Percentiles rank a stretch among this genome's conserved stretches.
Conservation (phyloP, 306 rosid species). For the Carpinus fangiana region DNA sequence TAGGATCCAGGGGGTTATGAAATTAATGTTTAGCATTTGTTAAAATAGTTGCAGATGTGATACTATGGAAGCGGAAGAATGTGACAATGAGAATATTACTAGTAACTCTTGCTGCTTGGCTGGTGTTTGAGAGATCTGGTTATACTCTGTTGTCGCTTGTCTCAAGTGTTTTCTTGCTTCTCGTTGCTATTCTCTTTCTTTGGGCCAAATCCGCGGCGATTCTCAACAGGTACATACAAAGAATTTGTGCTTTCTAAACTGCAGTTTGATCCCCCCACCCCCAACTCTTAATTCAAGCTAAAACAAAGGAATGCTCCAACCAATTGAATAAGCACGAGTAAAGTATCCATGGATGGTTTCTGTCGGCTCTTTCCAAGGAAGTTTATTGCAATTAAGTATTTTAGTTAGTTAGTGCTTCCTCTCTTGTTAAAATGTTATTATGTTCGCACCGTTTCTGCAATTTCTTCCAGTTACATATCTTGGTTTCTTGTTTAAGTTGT, state of each 20-base stretch:
- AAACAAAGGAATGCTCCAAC: no score
- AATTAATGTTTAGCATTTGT: constrained; percentile 27
- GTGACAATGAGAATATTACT: constrained; percentile 58
- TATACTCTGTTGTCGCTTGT: constrained; percentile 84
- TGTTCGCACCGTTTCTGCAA: not conserved
- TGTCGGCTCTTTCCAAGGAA: not conserved
- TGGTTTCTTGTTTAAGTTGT: not conserved
- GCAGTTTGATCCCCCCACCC: constrained; percentile 11
- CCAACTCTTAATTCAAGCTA: not conserved
- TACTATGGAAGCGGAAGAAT: constrained; percentile 85
- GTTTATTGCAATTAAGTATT: not conserved
- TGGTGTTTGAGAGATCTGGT: constrained; percentile 93
- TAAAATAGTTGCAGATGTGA: constrained; percentile 81
- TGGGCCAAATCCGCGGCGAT: constrained; percentile 98
- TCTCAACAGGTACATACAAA: constrained; percentile 68
- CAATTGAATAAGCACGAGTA: no score
- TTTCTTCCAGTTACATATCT: not conserved
- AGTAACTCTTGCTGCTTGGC: constrained; percentile 67
- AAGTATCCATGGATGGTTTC: no score
- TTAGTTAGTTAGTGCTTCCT: constrained; percentile 17
- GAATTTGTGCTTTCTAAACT: constrained; percentile 16
- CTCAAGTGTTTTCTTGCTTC: constrained; percentile 90
- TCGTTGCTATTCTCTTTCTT: constrained; percentile 72
- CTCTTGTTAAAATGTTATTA: not conserved
- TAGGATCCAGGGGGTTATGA: constrained; percentile 2